Evolutionary conservation across 2,329 filamentous ascomycete genomes (phyloP), one percentile per base, ranked within the genome.

Genomic region (Graphium sp.): DNA sequence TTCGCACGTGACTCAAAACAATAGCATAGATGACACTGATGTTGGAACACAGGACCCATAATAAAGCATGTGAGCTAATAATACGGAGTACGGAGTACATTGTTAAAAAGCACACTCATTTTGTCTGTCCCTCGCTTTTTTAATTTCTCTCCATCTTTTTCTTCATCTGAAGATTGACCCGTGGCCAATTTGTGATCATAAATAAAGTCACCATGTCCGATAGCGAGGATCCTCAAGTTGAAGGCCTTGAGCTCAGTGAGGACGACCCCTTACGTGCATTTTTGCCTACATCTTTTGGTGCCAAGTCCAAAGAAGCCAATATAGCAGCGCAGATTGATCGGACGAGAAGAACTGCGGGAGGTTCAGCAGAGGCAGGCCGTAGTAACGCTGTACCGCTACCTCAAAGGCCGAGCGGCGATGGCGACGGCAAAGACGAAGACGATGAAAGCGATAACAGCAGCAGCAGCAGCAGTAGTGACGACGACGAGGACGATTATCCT

Each of bases 401-500:
- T 22, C 32, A 14, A 32, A 34, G 21, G 27, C 32, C 10, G 28
- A 30, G 14, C 25, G 35, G 41, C 31, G 43, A 50, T 24, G 38
- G 41, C 15, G 49, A 56, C 22, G 51, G 56, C 22, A 50, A 53
- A 18, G 41, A 40, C 26, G 36, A 38, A 18, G 52, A 58, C 13
- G 60, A 65, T 32, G 64, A 68, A 21, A 55, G 50, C 37, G 49
- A 52, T 25, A 44, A 55, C 29, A 46, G 48, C 25, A 45, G 53
- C 30, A 44, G 47, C 24, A 49, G 46, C 41, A 48, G 58, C 39
- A 47, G 52, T 32, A 56, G 62, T 25, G 59, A 60, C 29, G 54
- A 83, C 14, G 80, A 85, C 18, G 80, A 80, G 26, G 84, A 93
- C 42, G 81, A 92, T 41, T 94, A 76, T 38, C 89, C 89, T 2